Evolutionary conservation across 495 filamentous ascomycete species (phyloP), one percentile per base, ranked within the genome.

Genomic region (Thozetella sp.): DNA sequence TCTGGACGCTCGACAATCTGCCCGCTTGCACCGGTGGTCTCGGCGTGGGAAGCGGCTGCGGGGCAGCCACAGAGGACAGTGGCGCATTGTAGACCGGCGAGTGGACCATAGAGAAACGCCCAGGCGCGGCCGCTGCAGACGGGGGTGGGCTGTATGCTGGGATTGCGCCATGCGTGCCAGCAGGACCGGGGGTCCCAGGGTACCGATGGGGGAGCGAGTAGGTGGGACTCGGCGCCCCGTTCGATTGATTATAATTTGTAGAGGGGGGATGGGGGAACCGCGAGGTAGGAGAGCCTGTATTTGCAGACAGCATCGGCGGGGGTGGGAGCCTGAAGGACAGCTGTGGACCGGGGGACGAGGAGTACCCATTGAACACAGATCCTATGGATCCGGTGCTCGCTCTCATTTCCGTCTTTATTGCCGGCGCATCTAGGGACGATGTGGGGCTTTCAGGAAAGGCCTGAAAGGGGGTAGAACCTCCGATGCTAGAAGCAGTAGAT

Each of bases 21-120:
- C n/a, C n/a, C 20, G n/a, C 9, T 4, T n/a, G 4, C 11, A 48
- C 43, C 4, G 43, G 20, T 4, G 43, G 6, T 11, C 43, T 11
- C n/a, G 43, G 43, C 3, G 43, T 4, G 54, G 58, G 24, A 50
- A 37, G 40, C 53, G 43, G 1, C n/a, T 25, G 1, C 56, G 56
- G 13, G 61, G 58, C 0, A 59, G 63, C 37, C 13, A 25, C 25
- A 6, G 22, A 17, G 20, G 56, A 24, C 3, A 48, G 10, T 20
- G 6, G 43, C 3, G 43, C n/a, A 19, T 3, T 48, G 43, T 48
- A 48, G 11, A 10, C 43, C 12, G 43, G 12, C 11, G 10, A 15
- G 3, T 48, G 6, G 11, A 48, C 20, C 20, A n/a, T 37, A 15
- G 43, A 19, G 9, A 48, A 19, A 4, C 11, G 10, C 9, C 6